These are phyloP conservation scores for Eremothecium cymbalariae DNA, from an alignment of 1,139 yeast genomes.

Conservation along the genomic window DNA sequence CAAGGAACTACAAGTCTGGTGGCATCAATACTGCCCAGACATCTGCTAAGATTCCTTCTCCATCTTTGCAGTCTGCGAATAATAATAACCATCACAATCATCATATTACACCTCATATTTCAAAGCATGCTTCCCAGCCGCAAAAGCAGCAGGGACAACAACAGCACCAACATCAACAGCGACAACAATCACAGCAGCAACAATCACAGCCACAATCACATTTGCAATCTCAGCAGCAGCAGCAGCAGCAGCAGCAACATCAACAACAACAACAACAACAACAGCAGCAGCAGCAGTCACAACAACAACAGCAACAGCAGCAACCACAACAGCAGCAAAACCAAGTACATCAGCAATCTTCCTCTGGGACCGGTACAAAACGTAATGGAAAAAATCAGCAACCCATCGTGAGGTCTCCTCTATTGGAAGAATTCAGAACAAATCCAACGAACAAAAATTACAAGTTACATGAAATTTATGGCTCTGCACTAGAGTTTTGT, in stretches of 20 bases:
- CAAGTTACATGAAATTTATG: slow-evolving; percentile 64
- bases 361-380: slow-evolving; percentile 5
- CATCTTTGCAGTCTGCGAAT: background rate
- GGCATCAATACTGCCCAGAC: too few relatives aligned
- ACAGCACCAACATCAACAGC: background rate
- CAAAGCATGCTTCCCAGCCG: too few relatives aligned
- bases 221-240: slow-evolving; percentile 1
- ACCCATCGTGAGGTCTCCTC: slow-evolving; percentile 59
- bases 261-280: slow-evolving; percentile 2
- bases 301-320: slow-evolving; percentile 1
- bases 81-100: slow-evolving; percentile 1
- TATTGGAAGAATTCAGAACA: slow-evolving; percentile 78
- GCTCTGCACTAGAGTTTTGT: slow-evolving; percentile 86
- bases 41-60: slow-evolving; percentile 1
- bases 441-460: slow-evolving; percentile 56
- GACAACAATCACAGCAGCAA: background rate
- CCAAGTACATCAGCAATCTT: slow-evolving; percentile 12
- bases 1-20: slow-evolving; percentile 1
- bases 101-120: too few relatives aligned
- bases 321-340: slow-evolving; percentile 1
- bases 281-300: slow-evolving; percentile 1
- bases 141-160: background rate
- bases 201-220: background rate
- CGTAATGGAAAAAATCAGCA: slow-evolving; percentile 10
- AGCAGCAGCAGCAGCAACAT: slow-evolving; percentile 4